Evolutionary conservation across 139 green algal genomes (phyloP), one percentile per base, ranked within the genome.

Genomic region (Tetradesmus lagerheimii): DNA sequence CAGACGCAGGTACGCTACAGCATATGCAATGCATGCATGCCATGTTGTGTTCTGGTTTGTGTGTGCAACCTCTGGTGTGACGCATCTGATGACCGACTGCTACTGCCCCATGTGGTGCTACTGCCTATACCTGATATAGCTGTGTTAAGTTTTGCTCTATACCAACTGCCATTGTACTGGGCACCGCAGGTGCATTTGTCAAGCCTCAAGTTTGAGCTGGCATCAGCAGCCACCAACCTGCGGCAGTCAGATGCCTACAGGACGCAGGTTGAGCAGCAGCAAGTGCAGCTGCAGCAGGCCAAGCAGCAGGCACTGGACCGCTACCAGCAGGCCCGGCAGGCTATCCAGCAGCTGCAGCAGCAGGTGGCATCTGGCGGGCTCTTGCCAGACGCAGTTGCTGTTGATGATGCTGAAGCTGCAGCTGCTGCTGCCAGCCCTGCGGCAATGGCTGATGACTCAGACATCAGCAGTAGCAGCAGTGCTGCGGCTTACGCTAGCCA

Each of bases 271-370:
- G 66, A 45, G 29, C n/a, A 80, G 41, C 84, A 89, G 84, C 84
- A 89, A n/a, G 15, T 27, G 29, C 74, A 82, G 37, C 64, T 89
- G 41, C 29, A 89, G 39, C 29, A 64, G 8, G 43, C 39, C 31
- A 89, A 82, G 38, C 66, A 89, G 66, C 66, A 89, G 66, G 66
- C 84, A 2, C 38, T 89, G 5, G 2, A 81, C 35, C 45, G 84
- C 31, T 82, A 89, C 31, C 38, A 82, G 16, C 29, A 89, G 66
- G 84, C 84, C n/a, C 38, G 15, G 34, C 4, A 71, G 27, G 66
- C 41, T 23, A 82, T 89, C 12, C 74, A 50, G 29, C 23, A 82
- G n/a, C 37, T 89, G 38, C 84, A 83, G 84, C 66, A 83, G 66
- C 66, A 83, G 37, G 0, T 89, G 62, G 62, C 57, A 80, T 62